These are phyloP conservation scores for Hymenoscyphus linearis DNA, from an alignment of 2,329 filamentous ascomycete species.

Conservation along the genomic window DNA sequence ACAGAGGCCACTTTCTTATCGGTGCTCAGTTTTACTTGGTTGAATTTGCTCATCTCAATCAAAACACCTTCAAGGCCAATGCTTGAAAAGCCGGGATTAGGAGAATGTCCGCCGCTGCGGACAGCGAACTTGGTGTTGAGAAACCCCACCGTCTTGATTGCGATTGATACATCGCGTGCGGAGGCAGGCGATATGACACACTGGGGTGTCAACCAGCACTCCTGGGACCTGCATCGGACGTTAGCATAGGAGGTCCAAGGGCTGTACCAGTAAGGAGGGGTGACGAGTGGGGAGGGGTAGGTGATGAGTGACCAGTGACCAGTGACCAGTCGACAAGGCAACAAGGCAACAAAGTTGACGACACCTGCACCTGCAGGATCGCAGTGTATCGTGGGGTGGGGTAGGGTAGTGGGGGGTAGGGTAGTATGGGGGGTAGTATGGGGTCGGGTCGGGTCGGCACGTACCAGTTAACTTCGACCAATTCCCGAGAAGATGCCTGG, in stretches of 20 bases:
- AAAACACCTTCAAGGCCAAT: conserved; percentile 40
- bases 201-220: conserved; percentile 5
- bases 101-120: conserved; percentile 16
- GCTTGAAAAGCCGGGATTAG: conserved; percentile 42
- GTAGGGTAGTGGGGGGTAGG: no score
- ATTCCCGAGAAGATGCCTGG: background rate
- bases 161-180: conserved; percentile 28
- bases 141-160: conserved; percentile 5
- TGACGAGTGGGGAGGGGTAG: no score
- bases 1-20: conserved; percentile 29
- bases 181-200: conserved; percentile 32
- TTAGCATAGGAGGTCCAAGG: background rate
- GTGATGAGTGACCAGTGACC: no score
- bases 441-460: no score
- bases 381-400: no score
- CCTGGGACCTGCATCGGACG: conserved; percentile 1
- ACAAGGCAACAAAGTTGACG: no score
- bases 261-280: background rate
- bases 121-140: conserved; percentile 11
- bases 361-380: no score
- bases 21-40: conserved; percentile 21
- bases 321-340: no score
- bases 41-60: conserved; percentile 38
- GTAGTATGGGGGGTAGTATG: no score
- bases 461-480: conserved; percentile 1